These are phyloP conservation scores for Collybia sordida DNA, from an alignment of 768 basidiomycete genomes.

Conservation along the genomic window DNA sequence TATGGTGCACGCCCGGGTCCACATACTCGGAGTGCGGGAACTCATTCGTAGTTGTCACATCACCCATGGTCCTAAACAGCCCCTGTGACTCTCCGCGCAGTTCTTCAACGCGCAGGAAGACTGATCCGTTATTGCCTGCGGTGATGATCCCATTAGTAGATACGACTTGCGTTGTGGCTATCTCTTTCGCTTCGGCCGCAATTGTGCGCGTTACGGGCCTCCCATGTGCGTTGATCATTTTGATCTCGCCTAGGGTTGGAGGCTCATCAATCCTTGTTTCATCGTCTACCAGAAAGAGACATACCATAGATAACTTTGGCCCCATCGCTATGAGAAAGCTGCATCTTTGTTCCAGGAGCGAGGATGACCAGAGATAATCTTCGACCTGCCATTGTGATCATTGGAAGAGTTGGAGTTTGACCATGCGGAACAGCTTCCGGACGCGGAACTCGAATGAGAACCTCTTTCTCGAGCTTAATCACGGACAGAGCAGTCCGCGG, in stretches of 20 bases:
- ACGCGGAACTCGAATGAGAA: conserved; percentile 7
- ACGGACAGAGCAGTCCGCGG: too few relatives aligned
- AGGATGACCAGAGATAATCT: conserved; percentile 19
- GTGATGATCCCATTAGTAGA: too few relatives aligned
- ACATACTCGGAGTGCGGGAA: conserved; percentile 11
- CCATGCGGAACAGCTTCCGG: conserved; percentile 9
- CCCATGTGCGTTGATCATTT: too few relatives aligned
- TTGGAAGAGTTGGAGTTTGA: conserved; percentile 6
- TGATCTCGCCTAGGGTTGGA: too few relatives aligned
- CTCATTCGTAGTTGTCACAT: conserved; percentile 13
- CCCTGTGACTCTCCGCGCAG: conserved; percentile 3
- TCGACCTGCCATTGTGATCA: conserved; percentile 15
- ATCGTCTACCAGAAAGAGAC: too few relatives aligned
- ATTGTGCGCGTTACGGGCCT: too few relatives aligned
- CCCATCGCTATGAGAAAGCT: conserved; percentile 6
- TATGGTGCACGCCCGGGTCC: conserved; percentile 10
- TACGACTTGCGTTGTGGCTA: too few relatives aligned
- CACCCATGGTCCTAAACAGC: conserved; percentile 19
- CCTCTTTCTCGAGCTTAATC: too few relatives aligned
- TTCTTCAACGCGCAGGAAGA: conserved; percentile 8
- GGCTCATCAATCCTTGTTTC: too few relatives aligned
- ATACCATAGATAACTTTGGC: conserved; percentile 20
- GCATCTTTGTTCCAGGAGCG: conserved; percentile 5
- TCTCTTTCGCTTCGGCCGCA: too few relatives aligned
- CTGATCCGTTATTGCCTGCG: background rate